phyloP scores from a whole-genome alignment of 1,284 basidiomycete species.

The Inonotus hispidus region DNA sequence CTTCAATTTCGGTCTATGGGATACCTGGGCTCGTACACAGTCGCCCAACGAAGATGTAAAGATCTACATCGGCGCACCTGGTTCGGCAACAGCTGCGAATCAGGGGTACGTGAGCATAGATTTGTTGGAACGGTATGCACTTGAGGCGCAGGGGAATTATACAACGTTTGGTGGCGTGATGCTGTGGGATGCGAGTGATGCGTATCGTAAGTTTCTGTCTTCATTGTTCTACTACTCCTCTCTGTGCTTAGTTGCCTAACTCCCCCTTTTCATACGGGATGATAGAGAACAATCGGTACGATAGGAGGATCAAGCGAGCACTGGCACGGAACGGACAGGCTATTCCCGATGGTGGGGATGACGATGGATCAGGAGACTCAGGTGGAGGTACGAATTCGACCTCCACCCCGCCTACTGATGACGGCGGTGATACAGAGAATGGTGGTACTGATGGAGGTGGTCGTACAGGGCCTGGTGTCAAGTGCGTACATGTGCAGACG shows the following conservation, averaged over 20 bases:
- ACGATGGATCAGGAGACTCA: not conserved
- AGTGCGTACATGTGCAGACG: slow-evolving; percentile 2
- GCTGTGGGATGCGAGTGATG: slow-evolving; percentile 19
- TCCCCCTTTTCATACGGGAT: not conserved
- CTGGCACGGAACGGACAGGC: slow-evolving; percentile 12
- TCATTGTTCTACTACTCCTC: not conserved
- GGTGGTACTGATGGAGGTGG: not conserved
- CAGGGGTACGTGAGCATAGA: slow-evolving; percentile 21
- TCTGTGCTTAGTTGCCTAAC: not conserved
- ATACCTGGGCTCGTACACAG: slow-evolving; percentile 22
- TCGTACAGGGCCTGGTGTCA: not conserved
- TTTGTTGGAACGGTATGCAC: slow-evolving; percentile 16
- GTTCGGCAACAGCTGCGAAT: slow-evolving; percentile 21
- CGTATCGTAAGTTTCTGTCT: slow-evolving; percentile 13
- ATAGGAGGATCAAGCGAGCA: slow-evolving; percentile 17
- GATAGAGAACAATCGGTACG: slow-evolving; percentile 18
- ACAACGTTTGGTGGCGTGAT: slow-evolving; percentile 20
- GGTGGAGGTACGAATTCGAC: slow-evolving; percentile 4
- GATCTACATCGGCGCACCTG: slow-evolving; percentile 26
- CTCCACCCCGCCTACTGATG: not conserved
- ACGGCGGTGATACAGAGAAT: not conserved
- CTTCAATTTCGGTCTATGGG: slow-evolving; percentile 20
- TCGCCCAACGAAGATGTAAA: slow-evolving; percentile 25
- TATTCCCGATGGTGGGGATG: slow-evolving; percentile 4
- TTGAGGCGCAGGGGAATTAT: slow-evolving; percentile 19